Evolutionary conservation across 1,284 basidiomycete species (phyloP).

Genomic region (Thelephora terrestris): DNA sequence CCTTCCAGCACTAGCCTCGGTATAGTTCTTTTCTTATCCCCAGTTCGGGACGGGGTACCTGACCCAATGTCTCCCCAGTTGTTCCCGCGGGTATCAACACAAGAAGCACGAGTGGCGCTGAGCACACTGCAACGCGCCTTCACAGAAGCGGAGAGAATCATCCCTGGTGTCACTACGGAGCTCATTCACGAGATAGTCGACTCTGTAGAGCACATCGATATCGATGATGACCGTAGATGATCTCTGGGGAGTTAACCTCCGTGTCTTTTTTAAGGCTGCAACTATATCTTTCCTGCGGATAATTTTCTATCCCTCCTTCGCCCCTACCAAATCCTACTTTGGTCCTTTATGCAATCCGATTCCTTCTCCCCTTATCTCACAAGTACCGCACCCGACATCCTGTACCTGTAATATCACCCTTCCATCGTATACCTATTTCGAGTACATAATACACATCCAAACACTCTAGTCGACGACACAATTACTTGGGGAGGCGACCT

Average conservation of each 20-base stretch:
- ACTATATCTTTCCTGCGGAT: conserved; percentile 10
- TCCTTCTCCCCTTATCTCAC: conserved; percentile 10
- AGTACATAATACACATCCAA: conserved; percentile 1
- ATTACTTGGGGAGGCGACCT: conserved; percentile 1
- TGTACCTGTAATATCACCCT: background rate
- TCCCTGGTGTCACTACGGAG: conserved; percentile 75
- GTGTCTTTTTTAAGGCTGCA: background rate
- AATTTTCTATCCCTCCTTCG: conserved; percentile 2
- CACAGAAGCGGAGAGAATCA: conserved; percentile 83
- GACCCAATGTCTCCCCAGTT: conserved; percentile 39
- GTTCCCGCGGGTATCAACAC: conserved; percentile 79
- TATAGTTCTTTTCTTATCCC: conserved; percentile 30
- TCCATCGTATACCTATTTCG: background rate
- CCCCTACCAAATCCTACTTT: conserved; percentile 4
- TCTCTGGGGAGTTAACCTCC: conserved; percentile 3
- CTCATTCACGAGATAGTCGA: conserved; percentile 82
- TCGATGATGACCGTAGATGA: conserved; percentile 26
- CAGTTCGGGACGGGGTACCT: conserved; percentile 2
- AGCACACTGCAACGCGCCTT: conserved; percentile 82
- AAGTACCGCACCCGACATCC: conserved; percentile 2
- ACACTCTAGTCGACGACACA: conserved; percentile 6
- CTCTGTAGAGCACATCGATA: conserved; percentile 84
- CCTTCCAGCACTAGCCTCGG: conserved; percentile 84
- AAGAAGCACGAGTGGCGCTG: conserved; percentile 77
- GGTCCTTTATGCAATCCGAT: conserved; percentile 6